Conservation (phyloP, 495 filamentous ascomycete genomes). For the Penicillium malachiteum region DNA sequence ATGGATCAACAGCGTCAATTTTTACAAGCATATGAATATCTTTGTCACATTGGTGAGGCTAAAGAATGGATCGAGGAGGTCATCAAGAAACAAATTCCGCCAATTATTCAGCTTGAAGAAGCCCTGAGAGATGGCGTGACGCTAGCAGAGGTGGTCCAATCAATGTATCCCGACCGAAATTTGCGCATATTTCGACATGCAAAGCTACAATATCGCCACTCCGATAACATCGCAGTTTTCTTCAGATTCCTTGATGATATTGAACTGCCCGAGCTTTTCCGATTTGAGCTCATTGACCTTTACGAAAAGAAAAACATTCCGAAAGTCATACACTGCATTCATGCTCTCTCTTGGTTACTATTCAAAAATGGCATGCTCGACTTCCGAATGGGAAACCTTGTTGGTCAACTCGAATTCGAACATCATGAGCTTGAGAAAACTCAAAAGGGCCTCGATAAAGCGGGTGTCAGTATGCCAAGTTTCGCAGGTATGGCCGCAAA, state of each 20-base stretch:
- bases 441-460: constrained; percentile 93
- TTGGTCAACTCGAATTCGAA: constrained; percentile 95
- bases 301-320: constrained; percentile 99
- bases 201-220: constrained; percentile 90
- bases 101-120: constrained; percentile 96
- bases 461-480: constrained; percentile 93
- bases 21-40: constrained; percentile 95
- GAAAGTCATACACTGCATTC: constrained; percentile 98
- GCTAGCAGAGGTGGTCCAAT: constrained; percentile 92
- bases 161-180: constrained; percentile 71
- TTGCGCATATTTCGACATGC: constrained; percentile 81
- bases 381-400: constrained; percentile 96
- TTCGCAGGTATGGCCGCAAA: constrained; percentile 96
- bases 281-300: constrained; percentile 95
- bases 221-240: constrained; percentile 93
- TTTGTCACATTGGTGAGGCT: constrained; percentile 98
- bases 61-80: constrained; percentile 99
- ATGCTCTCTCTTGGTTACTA: constrained; percentile 92
- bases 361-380: constrained; percentile 91
- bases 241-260: constrained; percentile 90
- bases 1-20: constrained; percentile 99
- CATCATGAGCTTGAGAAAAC: constrained; percentile 95
- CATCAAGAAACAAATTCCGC: constrained; percentile 82
- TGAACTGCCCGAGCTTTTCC: constrained; percentile 95
- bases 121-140: constrained; percentile 91